phyloP scores from a whole-genome alignment of 257 asterid species.

The Plantago ovata region DNA sequence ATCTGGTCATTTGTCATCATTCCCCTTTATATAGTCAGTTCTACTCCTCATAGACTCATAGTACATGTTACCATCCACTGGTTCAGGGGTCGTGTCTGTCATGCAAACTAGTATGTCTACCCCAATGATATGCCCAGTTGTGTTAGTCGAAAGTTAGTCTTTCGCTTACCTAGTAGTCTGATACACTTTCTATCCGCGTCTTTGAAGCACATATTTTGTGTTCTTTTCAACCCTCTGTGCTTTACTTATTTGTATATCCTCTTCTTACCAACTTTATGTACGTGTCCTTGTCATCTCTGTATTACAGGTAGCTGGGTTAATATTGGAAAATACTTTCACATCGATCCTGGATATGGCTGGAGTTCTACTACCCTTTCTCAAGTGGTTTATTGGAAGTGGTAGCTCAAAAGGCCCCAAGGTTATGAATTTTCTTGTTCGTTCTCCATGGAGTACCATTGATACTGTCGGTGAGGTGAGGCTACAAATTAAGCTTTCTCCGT shows the following conservation, averaged over 20 bases:
- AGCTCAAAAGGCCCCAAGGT: constrained; percentile 68
- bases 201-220: neutral
- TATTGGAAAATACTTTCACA: constrained; percentile 93
- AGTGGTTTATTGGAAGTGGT: constrained; percentile 88
- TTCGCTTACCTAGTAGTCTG: neutral
- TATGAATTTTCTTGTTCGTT: constrained; percentile 83
- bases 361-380: constrained; percentile 77
- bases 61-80: neutral
- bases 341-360: constrained; percentile 99
- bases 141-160: constrained; percentile 1
- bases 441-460: constrained; percentile 96
- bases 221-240: neutral
- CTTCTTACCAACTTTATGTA: neutral
- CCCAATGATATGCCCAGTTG: neutral
- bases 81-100: neutral
- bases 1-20: neutral
- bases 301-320: constrained; percentile 69
- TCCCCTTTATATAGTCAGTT: neutral
- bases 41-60: neutral
- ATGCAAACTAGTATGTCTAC: neutral
- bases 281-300: constrained; percentile 10
- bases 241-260: neutral
- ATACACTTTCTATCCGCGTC: neutral
- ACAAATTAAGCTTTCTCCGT: constrained; percentile 4
- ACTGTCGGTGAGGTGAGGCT: constrained; percentile 73